Base-by-base conservation (phyloP, 1,284 basidiomycete species). In the Jaminaea rosea region DNA sequence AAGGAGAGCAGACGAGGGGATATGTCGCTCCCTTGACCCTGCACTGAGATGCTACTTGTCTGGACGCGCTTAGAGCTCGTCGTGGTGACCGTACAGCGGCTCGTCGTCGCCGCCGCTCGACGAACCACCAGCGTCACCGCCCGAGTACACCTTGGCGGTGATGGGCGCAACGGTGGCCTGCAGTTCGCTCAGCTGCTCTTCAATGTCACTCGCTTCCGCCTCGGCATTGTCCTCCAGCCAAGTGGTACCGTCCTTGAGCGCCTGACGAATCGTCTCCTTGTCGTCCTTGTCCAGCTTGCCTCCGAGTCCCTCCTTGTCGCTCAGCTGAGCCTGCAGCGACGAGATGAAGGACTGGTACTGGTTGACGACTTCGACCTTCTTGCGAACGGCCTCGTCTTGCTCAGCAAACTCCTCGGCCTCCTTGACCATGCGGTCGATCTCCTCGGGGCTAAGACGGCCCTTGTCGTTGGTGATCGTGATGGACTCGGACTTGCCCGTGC, bases 21-120 rank as follows among this genome's bases (percentile, higher is more conserved):
- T n/a, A n/a, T n/a, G n/a, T n/a, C n/a, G n/a, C n/a, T n/a, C n/a
- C n/a, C n/a, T n/a, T n/a, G n/a, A n/a, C n/a, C n/a, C n/a, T n/a
- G n/a, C n/a, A n/a, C n/a, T n/a, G n/a, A n/a, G n/a, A n/a, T n/a
- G n/a, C n/a, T n/a, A n/a, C n/a, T n/a, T n/a, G n/a, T n/a, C n/a
- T n/a, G n/a, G n/a, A n/a, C n/a, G n/a, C n/a, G n/a, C n/a, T n/a
- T 62, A 73, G 44, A 73, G 65, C 67, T 73, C 70, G 53, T 73
- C 70, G 59, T 72, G 68, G 55, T 59, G 63, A 19, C 50, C 50
- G 56, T 70, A 69, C 55, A 64, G 60, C 50, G 68, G 63, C 4
- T 63, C 65, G 63, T 73, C 70, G 49, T 73, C 70, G 46, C 54
- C 49, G n/a, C 44, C 54, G n/a, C n/a, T n/a, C n/a, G n/a, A n/a